Conservation (phyloP, 495 filamentous ascomycete species). For the Talaromyces ruber region DNA sequence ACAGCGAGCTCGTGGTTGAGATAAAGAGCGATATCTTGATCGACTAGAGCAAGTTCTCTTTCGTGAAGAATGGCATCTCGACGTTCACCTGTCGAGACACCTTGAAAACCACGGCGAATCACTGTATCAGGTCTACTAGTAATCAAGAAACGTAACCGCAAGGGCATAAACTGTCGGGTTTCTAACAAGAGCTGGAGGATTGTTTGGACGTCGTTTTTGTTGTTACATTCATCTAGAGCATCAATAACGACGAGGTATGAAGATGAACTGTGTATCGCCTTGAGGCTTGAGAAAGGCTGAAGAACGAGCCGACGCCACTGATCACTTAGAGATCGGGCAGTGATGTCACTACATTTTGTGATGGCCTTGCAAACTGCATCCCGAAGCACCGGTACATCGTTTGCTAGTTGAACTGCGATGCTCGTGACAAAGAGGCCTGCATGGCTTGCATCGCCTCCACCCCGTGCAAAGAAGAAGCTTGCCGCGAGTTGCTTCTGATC, state of each 20-base stretch:
- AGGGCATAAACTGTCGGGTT: slow-evolving; percentile 5
- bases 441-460: slow-evolving; percentile 26
- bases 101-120: slow-evolving; percentile 15
- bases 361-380: slow-evolving; percentile 24
- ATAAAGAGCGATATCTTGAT: slow-evolving; percentile 9
- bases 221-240: slow-evolving; percentile 15
- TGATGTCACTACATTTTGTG: slow-evolving; percentile 9
- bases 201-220: slow-evolving; percentile 9
- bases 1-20: slow-evolving; percentile 2
- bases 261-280: not conserved
- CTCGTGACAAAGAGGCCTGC: slow-evolving; percentile 19
- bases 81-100: slow-evolving; percentile 8
- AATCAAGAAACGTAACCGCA: slow-evolving; percentile 16
- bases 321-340: slow-evolving; percentile 14
- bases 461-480: slow-evolving; percentile 36
- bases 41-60: slow-evolving; percentile 11
- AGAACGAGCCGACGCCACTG: slow-evolving; percentile 37
- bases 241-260: slow-evolving; percentile 11
- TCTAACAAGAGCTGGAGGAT: slow-evolving; percentile 14
- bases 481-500: not conserved
- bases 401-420: slow-evolving; percentile 1
- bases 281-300: slow-evolving; percentile 13
- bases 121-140: slow-evolving; percentile 18
- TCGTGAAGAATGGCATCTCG: slow-evolving; percentile 15
- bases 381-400: not conserved